phyloP scores from a whole-genome alignment of 2,329 filamentous ascomycete genomes.

The Furcasterigmium sp. region DNA sequence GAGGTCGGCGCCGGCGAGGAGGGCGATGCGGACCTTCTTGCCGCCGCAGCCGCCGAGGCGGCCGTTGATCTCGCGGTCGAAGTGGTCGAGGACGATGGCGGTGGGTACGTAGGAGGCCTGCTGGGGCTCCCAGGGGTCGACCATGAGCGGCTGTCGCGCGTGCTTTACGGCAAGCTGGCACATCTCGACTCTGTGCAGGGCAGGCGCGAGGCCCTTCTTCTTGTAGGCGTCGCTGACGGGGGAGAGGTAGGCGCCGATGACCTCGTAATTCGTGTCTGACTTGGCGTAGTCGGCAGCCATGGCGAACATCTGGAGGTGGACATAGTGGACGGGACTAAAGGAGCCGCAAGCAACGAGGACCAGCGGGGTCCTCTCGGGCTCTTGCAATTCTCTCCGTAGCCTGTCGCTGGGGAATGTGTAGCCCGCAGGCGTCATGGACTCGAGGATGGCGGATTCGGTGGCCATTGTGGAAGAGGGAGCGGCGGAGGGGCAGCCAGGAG shows the following conservation, averaged over 20 bases:
- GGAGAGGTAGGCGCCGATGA: conserved; percentile 79
- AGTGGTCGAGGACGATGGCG: conserved; percentile 84
- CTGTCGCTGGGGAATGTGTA: conserved; percentile 60
- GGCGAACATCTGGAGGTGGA: conserved; percentile 79
- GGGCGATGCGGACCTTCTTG: conserved; percentile 63
- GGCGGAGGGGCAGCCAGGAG: conserved; percentile 1
- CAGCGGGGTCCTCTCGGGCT: conserved; percentile 54
- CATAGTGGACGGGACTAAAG: conserved; percentile 70
- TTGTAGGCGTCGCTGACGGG: conserved; percentile 67
- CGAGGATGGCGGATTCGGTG: conserved; percentile 10
- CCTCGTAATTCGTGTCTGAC: conserved; percentile 68
- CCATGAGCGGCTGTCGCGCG: conserved; percentile 75
- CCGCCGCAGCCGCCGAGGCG: conserved; percentile 73
- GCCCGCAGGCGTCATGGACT: conserved; percentile 12
- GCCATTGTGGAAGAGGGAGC: conserved; percentile 7
- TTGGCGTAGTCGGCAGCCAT: conserved; percentile 78
- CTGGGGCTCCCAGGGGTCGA: conserved; percentile 85
- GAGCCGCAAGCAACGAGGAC: conserved; percentile 65
- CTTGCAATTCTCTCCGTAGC: conserved; percentile 49
- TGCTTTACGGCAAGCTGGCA: conserved; percentile 74
- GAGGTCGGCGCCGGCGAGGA: conserved; percentile 75
- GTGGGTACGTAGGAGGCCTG: conserved; percentile 84
- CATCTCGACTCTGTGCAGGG: conserved; percentile 71
- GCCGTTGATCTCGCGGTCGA: conserved; percentile 83
- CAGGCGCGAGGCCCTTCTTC: conserved; percentile 71